A percentile compares a stretch with the other conserved stretches of the same genome.
Evolutionary conservation across 768 basidiomycete genomes (phyloP).

Genomic region (Mycena capillaripes): DNA sequence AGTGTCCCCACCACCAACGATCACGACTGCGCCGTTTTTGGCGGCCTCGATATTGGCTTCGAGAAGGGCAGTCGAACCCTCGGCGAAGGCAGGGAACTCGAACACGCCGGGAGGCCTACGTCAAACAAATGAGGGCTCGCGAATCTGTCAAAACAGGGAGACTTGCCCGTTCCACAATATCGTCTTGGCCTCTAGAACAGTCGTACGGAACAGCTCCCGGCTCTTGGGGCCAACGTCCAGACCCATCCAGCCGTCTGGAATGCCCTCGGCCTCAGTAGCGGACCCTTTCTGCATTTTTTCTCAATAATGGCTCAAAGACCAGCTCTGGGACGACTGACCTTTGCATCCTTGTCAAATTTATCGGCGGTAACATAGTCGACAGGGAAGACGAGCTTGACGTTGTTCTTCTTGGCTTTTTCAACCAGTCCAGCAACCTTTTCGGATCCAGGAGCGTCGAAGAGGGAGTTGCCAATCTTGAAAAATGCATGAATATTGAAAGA

Average conservation of each 20-base stretch:
- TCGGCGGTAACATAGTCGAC: slow-evolving; percentile 95
- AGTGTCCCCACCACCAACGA: slow-evolving; percentile 96
- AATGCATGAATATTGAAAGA: slow-evolving; percentile 5
- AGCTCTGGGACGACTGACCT: slow-evolving; percentile 57
- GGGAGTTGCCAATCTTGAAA: slow-evolving; percentile 90
- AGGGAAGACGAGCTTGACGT: slow-evolving; percentile 96
- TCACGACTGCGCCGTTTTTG: slow-evolving; percentile 88
- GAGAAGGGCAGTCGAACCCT: slow-evolving; percentile 87
- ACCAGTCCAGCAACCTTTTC: slow-evolving; percentile 87
- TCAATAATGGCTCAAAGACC: background rate
- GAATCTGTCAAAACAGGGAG: background rate
- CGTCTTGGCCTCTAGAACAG: slow-evolving; percentile 92
- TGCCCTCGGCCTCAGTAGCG: slow-evolving; percentile 88
- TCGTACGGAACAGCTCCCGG: slow-evolving; percentile 79
- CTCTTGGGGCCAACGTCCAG: slow-evolving; percentile 93
- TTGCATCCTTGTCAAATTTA: slow-evolving; percentile 94
- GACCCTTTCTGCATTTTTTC: slow-evolving; percentile 64
- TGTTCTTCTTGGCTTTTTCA: slow-evolving; percentile 92
- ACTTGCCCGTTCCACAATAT: slow-evolving; percentile 96
- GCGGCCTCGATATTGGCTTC: slow-evolving; percentile 91
- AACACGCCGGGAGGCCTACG: slow-evolving; percentile 96
- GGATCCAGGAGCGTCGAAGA: slow-evolving; percentile 92
- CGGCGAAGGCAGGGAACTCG: slow-evolving; percentile 93
- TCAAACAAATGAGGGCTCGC: slow-evolving; percentile 21
- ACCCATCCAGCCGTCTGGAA: slow-evolving; percentile 95